Evolutionary conservation across 352 stramenopile species (phyloP).

Genomic region (Globisporangium abappressorium): DNA sequence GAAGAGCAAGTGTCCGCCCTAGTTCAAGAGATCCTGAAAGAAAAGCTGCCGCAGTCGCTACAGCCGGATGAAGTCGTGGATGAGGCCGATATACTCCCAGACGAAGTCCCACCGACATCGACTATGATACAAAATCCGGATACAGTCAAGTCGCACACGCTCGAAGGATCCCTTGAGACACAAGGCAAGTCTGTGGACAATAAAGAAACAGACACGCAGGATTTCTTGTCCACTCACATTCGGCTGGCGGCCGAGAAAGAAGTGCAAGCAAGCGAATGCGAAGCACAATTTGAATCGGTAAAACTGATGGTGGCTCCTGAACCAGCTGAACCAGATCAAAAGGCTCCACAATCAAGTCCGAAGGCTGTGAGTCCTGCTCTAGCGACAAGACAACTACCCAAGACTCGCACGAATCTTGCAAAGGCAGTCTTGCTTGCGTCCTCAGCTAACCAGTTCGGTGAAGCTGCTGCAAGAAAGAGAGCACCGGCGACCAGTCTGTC

Average conservation of each 20-base stretch:
- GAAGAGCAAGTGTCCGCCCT: conserved; percentile 47
- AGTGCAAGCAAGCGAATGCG: conserved; percentile 20
- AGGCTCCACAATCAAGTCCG: neutral
- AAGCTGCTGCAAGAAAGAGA: neutral
- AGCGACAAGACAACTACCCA: neutral
- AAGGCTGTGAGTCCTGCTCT: neutral
- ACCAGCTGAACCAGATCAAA: neutral
- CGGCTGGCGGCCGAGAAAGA: conserved; percentile 24
- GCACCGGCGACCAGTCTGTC: neutral
- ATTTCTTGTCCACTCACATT: conserved; percentile 13
- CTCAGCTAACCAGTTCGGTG: neutral
- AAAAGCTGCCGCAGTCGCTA: conserved; percentile 14
- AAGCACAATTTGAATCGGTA: neutral
- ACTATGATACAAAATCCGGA: neutral
- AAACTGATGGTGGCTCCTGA: neutral
- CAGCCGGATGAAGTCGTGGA: neutral
- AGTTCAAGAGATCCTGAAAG: conserved; percentile 42
- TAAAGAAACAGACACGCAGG: conserved; percentile 32
- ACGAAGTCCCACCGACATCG: neutral
- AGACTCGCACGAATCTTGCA: conserved; percentile 8
- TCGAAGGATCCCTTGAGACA: neutral
- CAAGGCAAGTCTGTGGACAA: conserved; percentile 15
- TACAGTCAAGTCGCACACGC: neutral
- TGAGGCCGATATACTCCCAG: neutral
- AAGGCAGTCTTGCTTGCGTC: neutral